These are phyloP conservation scores for Marchantia paleacea DNA, from an alignment of 225 moss, liverwort and hornwort species.

Conservation along the genomic window DNA sequence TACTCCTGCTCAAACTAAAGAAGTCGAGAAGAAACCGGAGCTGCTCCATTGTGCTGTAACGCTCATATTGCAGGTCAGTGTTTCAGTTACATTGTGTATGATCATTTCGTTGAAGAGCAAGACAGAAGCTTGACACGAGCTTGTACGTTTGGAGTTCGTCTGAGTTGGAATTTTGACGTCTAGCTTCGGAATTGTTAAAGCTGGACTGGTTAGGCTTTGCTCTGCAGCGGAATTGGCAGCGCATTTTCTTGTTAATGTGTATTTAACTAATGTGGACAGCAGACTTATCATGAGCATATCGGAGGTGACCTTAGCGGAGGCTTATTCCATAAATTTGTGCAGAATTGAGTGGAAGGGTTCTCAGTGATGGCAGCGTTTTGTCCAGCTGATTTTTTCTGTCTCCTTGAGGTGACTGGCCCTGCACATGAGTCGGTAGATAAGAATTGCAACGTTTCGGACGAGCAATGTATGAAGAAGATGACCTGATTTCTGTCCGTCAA, in stretches of 20 bases:
- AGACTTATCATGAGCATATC: no score
- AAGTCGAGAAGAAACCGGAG: not conserved
- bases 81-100: not conserved
- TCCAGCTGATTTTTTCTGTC: no score
- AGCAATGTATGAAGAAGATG: not conserved
- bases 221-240: no score
- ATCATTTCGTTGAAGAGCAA: not conserved
- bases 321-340: no score
- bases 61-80: slow-evolving; percentile 6
- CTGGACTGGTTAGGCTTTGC: no score
- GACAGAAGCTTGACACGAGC: not conserved
- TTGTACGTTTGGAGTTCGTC: not conserved
- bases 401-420: no score
- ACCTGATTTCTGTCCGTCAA: not conserved
- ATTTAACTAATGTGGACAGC: no score
- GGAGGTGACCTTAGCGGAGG: no score
- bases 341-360: no score
- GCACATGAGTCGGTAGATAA: no score
- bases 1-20: not conserved
- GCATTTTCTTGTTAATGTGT: no score
- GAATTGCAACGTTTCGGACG: not conserved
- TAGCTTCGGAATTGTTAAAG: not conserved
- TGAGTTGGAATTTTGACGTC: not conserved
- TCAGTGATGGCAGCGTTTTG: no score
- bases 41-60: not conserved